Conservation (phyloP, 192 early-diverging fungal genomes). For the Rhizoclosmatium globosum region DNA sequence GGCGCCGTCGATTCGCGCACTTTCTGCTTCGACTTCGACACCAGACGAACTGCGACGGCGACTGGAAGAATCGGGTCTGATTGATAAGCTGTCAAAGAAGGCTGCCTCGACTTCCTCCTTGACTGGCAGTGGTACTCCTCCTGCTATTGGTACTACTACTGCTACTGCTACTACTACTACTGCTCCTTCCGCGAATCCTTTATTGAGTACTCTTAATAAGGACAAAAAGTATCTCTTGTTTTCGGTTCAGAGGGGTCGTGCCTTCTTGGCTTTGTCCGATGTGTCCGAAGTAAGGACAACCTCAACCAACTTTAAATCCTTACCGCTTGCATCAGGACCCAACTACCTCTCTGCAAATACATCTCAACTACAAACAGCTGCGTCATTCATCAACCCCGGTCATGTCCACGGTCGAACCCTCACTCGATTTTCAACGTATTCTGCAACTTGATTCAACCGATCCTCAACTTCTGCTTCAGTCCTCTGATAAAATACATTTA, state of each 20-base stretch:
- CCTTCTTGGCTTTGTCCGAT: conserved; percentile 38
- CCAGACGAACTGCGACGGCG: not conserved
- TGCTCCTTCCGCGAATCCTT: not conserved
- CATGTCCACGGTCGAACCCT: conserved; percentile 37
- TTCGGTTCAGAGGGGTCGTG: conserved; percentile 26
- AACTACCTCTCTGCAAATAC: conserved; percentile 32
- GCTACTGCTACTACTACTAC: not conserved
- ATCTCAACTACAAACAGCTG: conserved; percentile 28
- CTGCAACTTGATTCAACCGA: conserved; percentile 29
- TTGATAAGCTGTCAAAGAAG: not conserved
- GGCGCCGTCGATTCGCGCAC: no score
- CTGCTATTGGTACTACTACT: not conserved
- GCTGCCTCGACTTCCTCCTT: not conserved
- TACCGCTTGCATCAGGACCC: conserved; percentile 26
- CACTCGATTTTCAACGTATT: conserved; percentile 36
- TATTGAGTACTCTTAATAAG: not conserved
- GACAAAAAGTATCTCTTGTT: conserved; percentile 29
- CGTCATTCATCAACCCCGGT: conserved; percentile 34
- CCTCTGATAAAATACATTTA: conserved; percentile 22
- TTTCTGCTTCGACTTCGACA: no score
- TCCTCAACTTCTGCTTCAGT: conserved; percentile 20
- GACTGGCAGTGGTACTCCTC: not conserved
- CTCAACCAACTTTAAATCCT: not conserved
- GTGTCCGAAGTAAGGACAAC: conserved; percentile 34
- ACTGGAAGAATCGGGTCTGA: not conserved